phyloP scores from a whole-genome alignment of 208 protist genomes.

The Leishmania braziliensis region DNA sequence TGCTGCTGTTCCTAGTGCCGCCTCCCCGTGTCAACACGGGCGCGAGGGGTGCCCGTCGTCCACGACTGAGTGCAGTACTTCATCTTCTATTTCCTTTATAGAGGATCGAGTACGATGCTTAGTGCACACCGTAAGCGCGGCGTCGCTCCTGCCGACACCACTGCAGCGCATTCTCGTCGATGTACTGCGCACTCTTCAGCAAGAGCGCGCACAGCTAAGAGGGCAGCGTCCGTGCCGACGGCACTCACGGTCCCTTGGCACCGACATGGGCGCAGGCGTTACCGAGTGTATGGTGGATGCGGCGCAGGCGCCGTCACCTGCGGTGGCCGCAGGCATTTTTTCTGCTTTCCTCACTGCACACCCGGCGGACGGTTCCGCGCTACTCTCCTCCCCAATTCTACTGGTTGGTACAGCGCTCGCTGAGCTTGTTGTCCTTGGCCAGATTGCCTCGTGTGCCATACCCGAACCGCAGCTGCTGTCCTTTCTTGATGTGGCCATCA shows the following conservation, averaged over 20 bases:
- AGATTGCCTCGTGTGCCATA: not conserved
- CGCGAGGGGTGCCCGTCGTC: not conserved
- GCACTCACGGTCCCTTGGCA: not conserved
- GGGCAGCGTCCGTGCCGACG: conserved; percentile 31
- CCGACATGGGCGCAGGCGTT: conserved; percentile 13
- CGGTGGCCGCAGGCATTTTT: conserved; percentile 13
- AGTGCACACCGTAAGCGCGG: not conserved
- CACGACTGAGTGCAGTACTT: not conserved
- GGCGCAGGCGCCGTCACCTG: conserved; percentile 13
- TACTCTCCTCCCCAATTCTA: conserved; percentile 14
- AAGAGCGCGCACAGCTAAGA: conserved; percentile 19
- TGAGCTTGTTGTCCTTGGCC: conserved; percentile 30
- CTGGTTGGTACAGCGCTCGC: conserved; percentile 49
- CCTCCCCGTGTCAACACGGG: not conserved
- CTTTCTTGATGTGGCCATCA: conserved; percentile 55
- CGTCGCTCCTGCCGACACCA: conserved; percentile 5
- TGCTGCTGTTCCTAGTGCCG: not conserved
- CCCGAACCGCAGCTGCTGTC: conserved; percentile 11
- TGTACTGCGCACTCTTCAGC: conserved; percentile 25
- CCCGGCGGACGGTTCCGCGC: not conserved
- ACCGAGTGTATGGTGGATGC: conserved; percentile 15
- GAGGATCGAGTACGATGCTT: conserved; percentile 19
- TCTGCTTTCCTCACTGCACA: conserved; percentile 11
- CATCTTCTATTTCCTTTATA: conserved; percentile 1
- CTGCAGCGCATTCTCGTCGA: conserved; percentile 16